Conservation (phyloP, 805 yeast genomes). For the Ogataea pini region DNA sequence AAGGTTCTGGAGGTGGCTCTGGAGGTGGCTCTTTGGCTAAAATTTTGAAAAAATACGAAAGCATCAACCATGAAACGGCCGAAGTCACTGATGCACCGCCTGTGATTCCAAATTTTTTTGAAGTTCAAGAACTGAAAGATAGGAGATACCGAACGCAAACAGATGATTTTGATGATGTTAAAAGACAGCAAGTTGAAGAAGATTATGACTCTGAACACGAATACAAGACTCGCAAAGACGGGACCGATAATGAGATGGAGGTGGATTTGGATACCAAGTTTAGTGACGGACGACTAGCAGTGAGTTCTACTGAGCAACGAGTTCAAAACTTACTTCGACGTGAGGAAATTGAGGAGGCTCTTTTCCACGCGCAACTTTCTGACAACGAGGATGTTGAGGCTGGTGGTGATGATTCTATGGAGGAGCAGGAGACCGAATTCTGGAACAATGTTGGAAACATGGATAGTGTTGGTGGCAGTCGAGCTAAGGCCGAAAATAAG, state of each 20-base stretch:
- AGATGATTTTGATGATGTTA: constrained; percentile 15
- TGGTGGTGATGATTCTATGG: not conserved
- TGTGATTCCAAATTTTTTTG: constrained; percentile 20
- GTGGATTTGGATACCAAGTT: constrained; percentile 26
- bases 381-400: constrained; percentile 19
- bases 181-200: constrained; percentile 20
- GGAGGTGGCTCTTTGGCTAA: not conserved
- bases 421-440: constrained; percentile 1
- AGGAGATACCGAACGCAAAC: constrained; percentile 19
- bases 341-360: constrained; percentile 37
- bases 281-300: constrained; percentile 32
- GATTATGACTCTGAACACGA: constrained; percentile 26
- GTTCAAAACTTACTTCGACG: constrained; percentile 29
- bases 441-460: constrained; percentile 5
- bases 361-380: constrained; percentile 32
- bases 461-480: constrained; percentile 9
- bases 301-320: constrained; percentile 30
- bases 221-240: constrained; percentile 12
- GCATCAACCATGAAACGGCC: not conserved
- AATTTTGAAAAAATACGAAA: not conserved
- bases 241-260: constrained; percentile 18
- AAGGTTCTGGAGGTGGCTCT: not conserved
- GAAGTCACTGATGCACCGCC: constrained; percentile 9
- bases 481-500: not conserved
- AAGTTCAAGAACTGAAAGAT: constrained; percentile 26